phyloP scores from a whole-genome alignment of 140 eudicot genomes.

The Senecio squalidus region DNA sequence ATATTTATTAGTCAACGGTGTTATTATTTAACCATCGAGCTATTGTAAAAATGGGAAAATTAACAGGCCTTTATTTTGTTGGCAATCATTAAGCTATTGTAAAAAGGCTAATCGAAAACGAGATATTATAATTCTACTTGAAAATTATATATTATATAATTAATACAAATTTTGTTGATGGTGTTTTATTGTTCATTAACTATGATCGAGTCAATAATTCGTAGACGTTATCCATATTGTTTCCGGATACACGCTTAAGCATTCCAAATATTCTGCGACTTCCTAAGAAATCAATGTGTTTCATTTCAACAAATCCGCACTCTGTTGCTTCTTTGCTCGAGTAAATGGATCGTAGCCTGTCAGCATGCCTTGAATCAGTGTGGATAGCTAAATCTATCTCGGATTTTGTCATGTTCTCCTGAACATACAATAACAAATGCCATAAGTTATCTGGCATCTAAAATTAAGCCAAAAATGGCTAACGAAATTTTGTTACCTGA shows the following conservation, averaged over 20 bases:
- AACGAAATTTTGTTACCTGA: conserved; percentile 48
- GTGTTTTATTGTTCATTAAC: conserved; percentile 13
- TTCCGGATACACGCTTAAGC: conserved; percentile 73
- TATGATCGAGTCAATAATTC: conserved; percentile 75
- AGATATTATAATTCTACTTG: neutral
- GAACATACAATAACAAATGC: neutral
- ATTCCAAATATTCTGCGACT: conserved; percentile 84
- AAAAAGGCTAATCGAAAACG: neutral
- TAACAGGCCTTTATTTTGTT: neutral
- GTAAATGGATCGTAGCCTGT: conserved; percentile 62
- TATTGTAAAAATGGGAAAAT: no score
- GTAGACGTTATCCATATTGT: conserved; percentile 53
- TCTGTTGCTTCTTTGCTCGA: conserved; percentile 52
- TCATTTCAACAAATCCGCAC: conserved; percentile 41
- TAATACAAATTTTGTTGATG: neutral
- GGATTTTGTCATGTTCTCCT: conserved; percentile 77
- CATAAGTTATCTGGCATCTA: neutral
- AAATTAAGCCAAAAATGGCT: neutral
- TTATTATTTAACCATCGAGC: no score
- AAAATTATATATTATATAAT: neutral
- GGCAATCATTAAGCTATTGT: neutral
- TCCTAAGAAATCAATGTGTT: conserved; percentile 73
- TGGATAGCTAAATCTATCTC: conserved; percentile 92
- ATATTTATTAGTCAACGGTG: neutral
- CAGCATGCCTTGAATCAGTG: conserved; percentile 90